Evolutionary conservation across 169 alveolate genomes (phyloP), one percentile per base, ranked within the genome.

Genomic region (Eimeria zaria): DNA sequence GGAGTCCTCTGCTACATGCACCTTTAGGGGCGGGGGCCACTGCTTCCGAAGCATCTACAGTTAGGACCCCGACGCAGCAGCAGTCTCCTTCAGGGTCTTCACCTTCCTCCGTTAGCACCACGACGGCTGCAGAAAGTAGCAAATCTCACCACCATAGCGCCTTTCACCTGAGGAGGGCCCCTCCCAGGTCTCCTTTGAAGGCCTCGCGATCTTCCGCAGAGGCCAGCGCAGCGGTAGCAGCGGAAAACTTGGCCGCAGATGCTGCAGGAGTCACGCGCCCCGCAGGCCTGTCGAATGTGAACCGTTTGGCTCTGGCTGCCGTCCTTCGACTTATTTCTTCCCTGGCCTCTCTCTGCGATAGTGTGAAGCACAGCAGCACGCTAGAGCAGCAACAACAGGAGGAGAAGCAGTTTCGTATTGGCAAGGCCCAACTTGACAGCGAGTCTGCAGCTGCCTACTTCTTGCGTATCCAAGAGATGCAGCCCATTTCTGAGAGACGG

Each of bases 371-470:
- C 69, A 39, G 55, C 30, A 83, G 55, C 51, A 18, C n/a, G 22
- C 39, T 30, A 4, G 76, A 58, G 41, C 58, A 51, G 74, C 76
- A 53, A 51, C 58, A 55, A 58, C 58, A 83, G 91, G 73, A 83
- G 73, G 53, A 7, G 33, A 14, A 48, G 53, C 76, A 83, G 33
- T 27, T 36, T 48, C 55, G 55, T 33, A 36, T 36, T 53, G 74
- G n/a, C 73, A 83, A 33, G 74, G 76, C 91, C 53, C 91, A 53
- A 36, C 55, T 83, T 36, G 58, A 48, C 69, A 5, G 51, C 91
- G 91, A 83, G 55, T 83, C 91, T 27, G 91, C 91, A 36, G 91
- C 91, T 30, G 91, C 69, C 30, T 83, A 83, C 76, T 83, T 83
- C 58, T 58, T 83, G 91, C 91, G 91, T 20, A n/a, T 55, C 33